Conservation (phyloP, 179 eudicot genomes). For the Silene noctiflora region DNA sequence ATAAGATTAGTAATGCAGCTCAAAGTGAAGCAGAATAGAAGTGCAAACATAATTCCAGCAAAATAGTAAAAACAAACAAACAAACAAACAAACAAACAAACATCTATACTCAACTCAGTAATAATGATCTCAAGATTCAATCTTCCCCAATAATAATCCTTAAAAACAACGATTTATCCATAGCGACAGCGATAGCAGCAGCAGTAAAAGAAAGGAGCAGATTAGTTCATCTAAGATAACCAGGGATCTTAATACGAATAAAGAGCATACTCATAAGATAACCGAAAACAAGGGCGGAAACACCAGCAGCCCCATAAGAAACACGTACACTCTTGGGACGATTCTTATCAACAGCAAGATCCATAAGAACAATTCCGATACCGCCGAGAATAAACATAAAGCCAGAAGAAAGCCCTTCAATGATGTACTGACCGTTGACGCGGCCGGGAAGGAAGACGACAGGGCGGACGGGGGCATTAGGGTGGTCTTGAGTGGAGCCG, state of each 20-base stretch:
- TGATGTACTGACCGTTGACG: slow-evolving; percentile 92
- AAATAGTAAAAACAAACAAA: not conserved
- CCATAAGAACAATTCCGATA: slow-evolving; percentile 62
- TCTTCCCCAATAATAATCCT: not conserved
- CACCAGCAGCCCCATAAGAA: slow-evolving; percentile 56
- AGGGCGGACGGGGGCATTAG: slow-evolving; percentile 67
- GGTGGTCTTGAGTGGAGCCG: slow-evolving; percentile 77
- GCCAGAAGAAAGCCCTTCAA: slow-evolving; percentile 80
- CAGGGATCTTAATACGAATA: slow-evolving; percentile 87
- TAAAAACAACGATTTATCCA: not conserved
- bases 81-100: not conserved
- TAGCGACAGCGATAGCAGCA: not conserved
- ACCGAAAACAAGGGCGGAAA: slow-evolving; percentile 41
- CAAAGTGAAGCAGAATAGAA: no score
- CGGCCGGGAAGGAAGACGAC: slow-evolving; percentile 87
- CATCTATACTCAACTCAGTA: not conserved
- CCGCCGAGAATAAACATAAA: slow-evolving; percentile 94
- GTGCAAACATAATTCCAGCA: not conserved
- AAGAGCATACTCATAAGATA: slow-evolving; percentile 92
- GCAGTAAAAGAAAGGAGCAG: not conserved
- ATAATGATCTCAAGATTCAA: not conserved
- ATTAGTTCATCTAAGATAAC: slow-evolving; percentile 40
- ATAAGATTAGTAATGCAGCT: no score
- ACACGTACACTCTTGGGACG: slow-evolving; percentile 55
- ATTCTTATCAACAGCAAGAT: slow-evolving; percentile 61